Base-by-base conservation (phyloP, 2,329 filamentous ascomycete genomes). In the Epichloe gansuensis region DNA sequence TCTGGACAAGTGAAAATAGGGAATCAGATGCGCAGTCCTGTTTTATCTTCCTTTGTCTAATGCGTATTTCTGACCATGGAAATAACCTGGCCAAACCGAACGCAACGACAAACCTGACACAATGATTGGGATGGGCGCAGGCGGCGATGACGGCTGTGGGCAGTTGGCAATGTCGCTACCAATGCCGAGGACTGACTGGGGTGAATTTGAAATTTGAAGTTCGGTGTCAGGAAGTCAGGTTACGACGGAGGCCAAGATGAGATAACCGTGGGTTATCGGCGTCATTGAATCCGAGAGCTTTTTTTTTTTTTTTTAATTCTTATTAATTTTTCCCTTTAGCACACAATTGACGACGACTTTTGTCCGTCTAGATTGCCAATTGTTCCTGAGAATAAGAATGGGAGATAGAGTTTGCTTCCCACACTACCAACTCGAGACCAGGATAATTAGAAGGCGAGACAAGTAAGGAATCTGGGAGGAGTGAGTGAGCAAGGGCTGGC, bases 181-280 rank as follows among this genome's bases (percentile, higher is more conserved):
- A 44, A 49, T 23, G 21, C 46, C 46, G 46, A 44, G 21, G 50
- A 23, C n/a, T 50, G 50, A 17, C n/a, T 50, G 35, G 34, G 12
- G 12, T 23, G 17, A 42, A 46, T 31, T 52, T 38, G n/a, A 28
- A 39, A 9, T 38, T 25, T 38, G 21, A 28, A 25, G 8, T 37
- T 37, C 38, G n/a, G 48, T 55, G 48, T 48, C 43, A 42, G 35
- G 45, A 50, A 53, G 49, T 77, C 61, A 77, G 65, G 75, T 77
- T 66, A 77, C 67, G 65, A 78, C 72, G 57, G 75, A 73, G 65
- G 67, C 70, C 60, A 77, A 69, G 65, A 76, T 70, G 62, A 80
- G 75, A 78, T 78, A 77, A 76, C 75, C 71, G 67, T 72, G 69
- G 69, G 72, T 76, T 76, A 76, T 77, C 72, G 69, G 71, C 70